Conservation (phyloP, 108 stramenopile species). For the Fragilariopsis cylindrus region DNA sequence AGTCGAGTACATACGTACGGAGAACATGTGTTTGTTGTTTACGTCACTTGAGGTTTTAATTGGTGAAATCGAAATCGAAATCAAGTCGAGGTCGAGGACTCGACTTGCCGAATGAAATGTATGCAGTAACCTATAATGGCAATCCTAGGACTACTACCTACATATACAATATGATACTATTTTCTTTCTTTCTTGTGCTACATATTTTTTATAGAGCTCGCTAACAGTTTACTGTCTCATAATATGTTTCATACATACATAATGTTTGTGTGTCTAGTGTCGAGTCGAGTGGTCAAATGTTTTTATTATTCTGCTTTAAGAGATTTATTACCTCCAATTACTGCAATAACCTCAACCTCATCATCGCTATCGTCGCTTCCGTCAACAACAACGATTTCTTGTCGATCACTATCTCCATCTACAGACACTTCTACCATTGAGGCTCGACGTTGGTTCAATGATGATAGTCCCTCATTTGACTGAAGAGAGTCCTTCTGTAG, state of each 20-base stretch:
- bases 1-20: too few relatives aligned
- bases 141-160: too few relatives aligned
- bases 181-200: too few relatives aligned
- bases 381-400: constrained; percentile 2
- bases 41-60: too few relatives aligned
- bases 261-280: background rate
- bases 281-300: background rate
- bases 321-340: constrained; percentile 5
- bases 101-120: too few relatives aligned
- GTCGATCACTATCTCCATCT: constrained; percentile 23
- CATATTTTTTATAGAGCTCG: too few relatives aligned
- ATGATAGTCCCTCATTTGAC: background rate
- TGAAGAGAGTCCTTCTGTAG: background rate
- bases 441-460: background rate
- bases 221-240: too few relatives aligned
- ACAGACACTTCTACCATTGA: constrained; percentile 14
- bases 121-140: too few relatives aligned
- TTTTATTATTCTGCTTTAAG: background rate
- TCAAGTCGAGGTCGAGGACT: too few relatives aligned
- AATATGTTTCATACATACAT: background rate
- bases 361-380: constrained; percentile 24
- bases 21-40: too few relatives aligned
- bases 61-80: too few relatives aligned
- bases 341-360: constrained; percentile 8
- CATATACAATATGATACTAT: too few relatives aligned